phyloP scores from a whole-genome alignment of 179 eudicot species.

The Spinacia oleracea region DNA sequence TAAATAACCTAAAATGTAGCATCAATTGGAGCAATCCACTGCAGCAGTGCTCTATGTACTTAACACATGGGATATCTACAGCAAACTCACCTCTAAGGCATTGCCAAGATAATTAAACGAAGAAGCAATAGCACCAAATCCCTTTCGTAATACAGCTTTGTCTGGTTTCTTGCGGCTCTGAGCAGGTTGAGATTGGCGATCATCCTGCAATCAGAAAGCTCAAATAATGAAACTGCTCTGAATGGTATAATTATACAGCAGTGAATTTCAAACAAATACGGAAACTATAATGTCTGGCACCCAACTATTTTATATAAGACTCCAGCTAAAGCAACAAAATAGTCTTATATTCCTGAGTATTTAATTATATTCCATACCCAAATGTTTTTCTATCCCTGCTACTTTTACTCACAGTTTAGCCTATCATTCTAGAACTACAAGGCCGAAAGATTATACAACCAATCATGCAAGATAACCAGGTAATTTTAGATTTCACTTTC shows the following conservation, averaged over 20 bases:
- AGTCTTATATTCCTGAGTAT: neutral
- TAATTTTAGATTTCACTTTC: neutral
- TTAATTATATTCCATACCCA: neutral
- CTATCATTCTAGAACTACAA: neutral
- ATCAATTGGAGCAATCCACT: neutral
- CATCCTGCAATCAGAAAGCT: conserved; percentile 22
- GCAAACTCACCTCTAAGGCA: conserved; percentile 69
- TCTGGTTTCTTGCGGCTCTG: conserved; percentile 39
- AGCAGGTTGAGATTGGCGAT: conserved; percentile 27
- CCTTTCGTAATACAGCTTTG: conserved; percentile 56
- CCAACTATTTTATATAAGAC: neutral
- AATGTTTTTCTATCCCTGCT: neutral
- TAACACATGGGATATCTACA: neutral
- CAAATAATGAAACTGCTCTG: neutral
- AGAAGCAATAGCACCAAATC: conserved; percentile 72
- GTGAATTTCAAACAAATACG: neutral
- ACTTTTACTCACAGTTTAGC: neutral
- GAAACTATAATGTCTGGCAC: neutral
- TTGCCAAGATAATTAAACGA: conserved; percentile 75
- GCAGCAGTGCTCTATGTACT: neutral
- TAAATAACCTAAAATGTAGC: neutral
- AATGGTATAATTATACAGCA: neutral
- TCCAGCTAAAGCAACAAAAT: conserved; percentile 10
- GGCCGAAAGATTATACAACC: neutral
- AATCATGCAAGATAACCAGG: neutral